phyloP scores from a whole-genome alignment of 2,329 filamentous ascomycete species.

The Paraconiothyrium brasiliense region DNA sequence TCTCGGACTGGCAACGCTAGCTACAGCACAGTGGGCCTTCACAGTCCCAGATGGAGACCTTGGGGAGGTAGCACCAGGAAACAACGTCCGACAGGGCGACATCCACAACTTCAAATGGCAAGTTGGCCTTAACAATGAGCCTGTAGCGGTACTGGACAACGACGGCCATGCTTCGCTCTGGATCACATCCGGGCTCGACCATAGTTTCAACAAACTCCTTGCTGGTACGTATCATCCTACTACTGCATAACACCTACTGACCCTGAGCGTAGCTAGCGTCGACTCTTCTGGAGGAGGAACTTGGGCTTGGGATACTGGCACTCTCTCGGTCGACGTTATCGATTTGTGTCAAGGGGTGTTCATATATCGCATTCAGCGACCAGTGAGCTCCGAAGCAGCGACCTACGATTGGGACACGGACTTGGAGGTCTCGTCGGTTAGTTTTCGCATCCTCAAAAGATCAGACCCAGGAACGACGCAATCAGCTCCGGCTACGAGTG shows the following conservation, averaged over 20 bases:
- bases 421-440: neutral
- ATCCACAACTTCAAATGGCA: neutral
- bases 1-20: neutral
- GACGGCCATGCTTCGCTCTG: neutral
- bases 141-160: neutral
- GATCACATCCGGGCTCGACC: neutral
- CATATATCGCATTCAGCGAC: slow-evolving; percentile 1
- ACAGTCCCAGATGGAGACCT: slow-evolving; percentile 1
- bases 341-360: neutral
- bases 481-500: neutral
- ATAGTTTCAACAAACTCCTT: neutral
- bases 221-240: neutral
- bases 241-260: neutral
- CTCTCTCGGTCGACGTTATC: neutral
- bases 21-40: neutral
- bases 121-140: neutral
- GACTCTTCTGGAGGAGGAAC: neutral
- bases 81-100: neutral
- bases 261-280: neutral
- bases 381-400: neutral
- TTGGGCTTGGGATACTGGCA: neutral
- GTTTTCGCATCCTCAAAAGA: neutral
- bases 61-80: neutral
- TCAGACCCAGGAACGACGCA: neutral
- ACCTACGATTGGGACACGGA: neutral